These are phyloP conservation scores for Coemansia sp. DNA, from an alignment of 192 early-diverging fungal genomes.

Conservation along the genomic window DNA sequence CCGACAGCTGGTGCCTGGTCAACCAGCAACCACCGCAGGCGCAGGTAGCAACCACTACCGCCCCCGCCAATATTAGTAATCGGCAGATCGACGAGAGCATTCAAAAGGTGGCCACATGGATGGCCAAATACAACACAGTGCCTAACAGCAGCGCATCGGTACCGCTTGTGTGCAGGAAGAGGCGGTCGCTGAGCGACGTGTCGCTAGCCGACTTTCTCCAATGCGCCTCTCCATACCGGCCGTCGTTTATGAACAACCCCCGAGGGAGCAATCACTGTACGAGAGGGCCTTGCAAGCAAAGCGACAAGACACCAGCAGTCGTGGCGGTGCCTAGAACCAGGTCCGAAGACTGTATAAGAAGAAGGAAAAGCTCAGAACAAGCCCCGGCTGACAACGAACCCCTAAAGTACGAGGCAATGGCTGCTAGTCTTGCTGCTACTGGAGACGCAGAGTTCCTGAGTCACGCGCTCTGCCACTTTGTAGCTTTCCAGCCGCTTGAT, in stretches of 20 bases:
- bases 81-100: background rate
- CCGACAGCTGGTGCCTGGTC: background rate
- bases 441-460: slow-evolving; percentile 39
- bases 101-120: background rate
- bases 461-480: slow-evolving; percentile 39
- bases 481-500: slow-evolving; percentile 44
- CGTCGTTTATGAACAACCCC: slow-evolving; percentile 32
- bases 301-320: background rate
- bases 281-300: background rate
- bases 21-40: background rate
- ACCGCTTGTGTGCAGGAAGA: background rate
- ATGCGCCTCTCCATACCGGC: slow-evolving; percentile 26
- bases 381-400: background rate
- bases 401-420: too few species aligned
- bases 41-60: background rate
- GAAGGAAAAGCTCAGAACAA: background rate
- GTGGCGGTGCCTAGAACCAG: background rate
- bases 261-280: background rate
- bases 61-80: background rate
- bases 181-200: slow-evolving; percentile 22
- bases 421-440: too few species aligned
- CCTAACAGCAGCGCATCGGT: background rate
- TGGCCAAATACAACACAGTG: background rate
- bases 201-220: slow-evolving; percentile 39
- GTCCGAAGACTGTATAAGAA: background rate